These are phyloP conservation scores for Tilletia walkeri DNA, from an alignment of 1,284 basidiomycete genomes.

Conservation along the genomic window DNA sequence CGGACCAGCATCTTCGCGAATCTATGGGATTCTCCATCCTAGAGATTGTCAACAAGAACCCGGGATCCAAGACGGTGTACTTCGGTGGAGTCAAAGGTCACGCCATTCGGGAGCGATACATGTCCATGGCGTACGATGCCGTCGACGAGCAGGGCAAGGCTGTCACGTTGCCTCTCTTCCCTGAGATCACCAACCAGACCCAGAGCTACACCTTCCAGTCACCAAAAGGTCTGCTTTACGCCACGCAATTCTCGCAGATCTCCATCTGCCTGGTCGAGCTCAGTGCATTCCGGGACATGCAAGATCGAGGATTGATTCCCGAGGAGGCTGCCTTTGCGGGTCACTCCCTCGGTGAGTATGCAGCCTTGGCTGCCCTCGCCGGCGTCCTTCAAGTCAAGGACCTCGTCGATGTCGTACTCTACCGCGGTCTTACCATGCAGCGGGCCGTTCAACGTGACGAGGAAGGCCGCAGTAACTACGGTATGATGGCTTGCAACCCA, in stretches of 20 bases:
- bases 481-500: conserved; percentile 98
- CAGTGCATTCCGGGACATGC: conserved; percentile 97
- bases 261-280: conserved; percentile 91
- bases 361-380: conserved; percentile 92
- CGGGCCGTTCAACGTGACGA: conserved; percentile 92
- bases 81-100: conserved; percentile 99
- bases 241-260: conserved; percentile 97
- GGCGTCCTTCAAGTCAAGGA: conserved; percentile 91
- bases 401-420: conserved; percentile 98
- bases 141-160: conserved; percentile 85
- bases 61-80: conserved; percentile 74
- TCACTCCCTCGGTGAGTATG: conserved; percentile 97
- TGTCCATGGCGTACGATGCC: conserved; percentile 93
- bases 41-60: conserved; percentile 66
- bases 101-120: conserved; percentile 93
- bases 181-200: conserved; percentile 43
- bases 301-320: conserved; percentile 89
- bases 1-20: conserved; percentile 85
- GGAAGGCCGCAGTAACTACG: conserved; percentile 89
- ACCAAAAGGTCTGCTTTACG: conserved; percentile 88
- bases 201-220: conserved; percentile 87
- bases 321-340: conserved; percentile 89
- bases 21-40: conserved; percentile 96
- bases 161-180: conserved; percentile 48
- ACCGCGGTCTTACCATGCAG: conserved; percentile 99